Conservation (phyloP, 495 filamentous ascomycete genomes). For the Talaromyces stipitatus region DNA sequence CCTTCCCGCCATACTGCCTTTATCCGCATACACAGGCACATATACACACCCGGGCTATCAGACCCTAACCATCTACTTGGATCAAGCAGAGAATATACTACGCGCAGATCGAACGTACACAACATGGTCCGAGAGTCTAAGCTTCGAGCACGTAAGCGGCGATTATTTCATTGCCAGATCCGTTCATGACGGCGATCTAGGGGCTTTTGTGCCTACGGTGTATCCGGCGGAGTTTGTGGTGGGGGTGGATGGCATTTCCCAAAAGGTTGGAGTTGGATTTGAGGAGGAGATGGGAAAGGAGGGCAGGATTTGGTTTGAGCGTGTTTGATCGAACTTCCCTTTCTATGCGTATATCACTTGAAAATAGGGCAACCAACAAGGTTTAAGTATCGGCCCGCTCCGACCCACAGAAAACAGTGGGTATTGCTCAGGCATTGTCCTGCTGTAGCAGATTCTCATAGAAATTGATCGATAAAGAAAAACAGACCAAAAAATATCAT, state of each 20-base stretch:
- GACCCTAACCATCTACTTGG: constrained; percentile 3
- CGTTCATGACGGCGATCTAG: not conserved
- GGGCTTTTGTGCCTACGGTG: not conserved
- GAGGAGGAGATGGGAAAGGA: constrained; percentile 11
- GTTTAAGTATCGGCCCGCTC: not conserved
- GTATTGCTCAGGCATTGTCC: too few species aligned
- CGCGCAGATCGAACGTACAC: constrained; percentile 1
- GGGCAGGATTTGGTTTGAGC: constrained; percentile 13
- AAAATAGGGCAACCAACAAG: not conserved
- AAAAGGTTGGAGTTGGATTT: constrained; percentile 17
- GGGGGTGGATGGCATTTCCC: constrained; percentile 20
- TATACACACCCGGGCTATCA: constrained; percentile 11
- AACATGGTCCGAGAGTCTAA: constrained; percentile 2
- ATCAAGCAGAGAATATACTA: not conserved
- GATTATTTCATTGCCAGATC: constrained; percentile 12
- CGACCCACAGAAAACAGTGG: not conserved
- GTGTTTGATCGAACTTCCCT: not conserved
- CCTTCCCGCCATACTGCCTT: not conserved
- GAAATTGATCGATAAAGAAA: not conserved
- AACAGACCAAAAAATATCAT: not conserved
- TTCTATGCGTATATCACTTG: too few species aligned
- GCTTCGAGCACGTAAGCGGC: constrained; percentile 14
- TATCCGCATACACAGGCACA: constrained; percentile 6
- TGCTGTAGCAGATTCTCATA: too few species aligned
- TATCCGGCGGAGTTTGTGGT: constrained; percentile 23